A percentile compares a stretch with the other conserved stretches of the same genome.
Evolutionary conservation across 2,329 filamentous ascomycete species (phyloP).

Genomic region (Coniosporium tulheliwenetii): DNA sequence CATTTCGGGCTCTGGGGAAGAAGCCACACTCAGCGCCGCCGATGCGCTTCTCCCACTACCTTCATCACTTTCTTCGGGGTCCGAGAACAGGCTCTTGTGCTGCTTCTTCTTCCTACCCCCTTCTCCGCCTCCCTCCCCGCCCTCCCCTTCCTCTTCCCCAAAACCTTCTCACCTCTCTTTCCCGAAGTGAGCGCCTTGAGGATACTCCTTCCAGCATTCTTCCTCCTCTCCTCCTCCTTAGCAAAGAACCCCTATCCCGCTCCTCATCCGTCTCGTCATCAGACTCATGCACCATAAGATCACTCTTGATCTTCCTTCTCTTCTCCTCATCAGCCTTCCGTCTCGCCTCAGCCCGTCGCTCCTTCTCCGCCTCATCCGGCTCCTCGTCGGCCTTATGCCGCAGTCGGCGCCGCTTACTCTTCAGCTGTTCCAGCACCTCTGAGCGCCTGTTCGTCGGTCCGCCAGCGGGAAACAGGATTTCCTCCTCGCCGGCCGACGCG

Average conservation of each 20-base stretch:
- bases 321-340: slow-evolving; percentile 62
- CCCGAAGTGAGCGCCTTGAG: slow-evolving; percentile 31
- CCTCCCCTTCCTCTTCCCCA: slow-evolving; percentile 18
- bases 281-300: slow-evolving; percentile 62
- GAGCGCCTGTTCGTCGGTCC: slow-evolving; percentile 43
- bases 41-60: not conserved
- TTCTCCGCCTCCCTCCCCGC: slow-evolving; percentile 9
- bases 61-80: slow-evolving; percentile 9
- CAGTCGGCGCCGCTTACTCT: slow-evolving; percentile 45
- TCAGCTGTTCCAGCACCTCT: slow-evolving; percentile 41
- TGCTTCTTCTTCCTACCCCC: slow-evolving; percentile 11
- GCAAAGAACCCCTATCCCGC: slow-evolving; percentile 61
- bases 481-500: slow-evolving; percentile 36
- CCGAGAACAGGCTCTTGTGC: slow-evolving; percentile 1
- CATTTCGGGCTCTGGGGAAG: not conserved
- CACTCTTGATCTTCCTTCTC: slow-evolving; percentile 66
- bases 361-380: slow-evolving; percentile 43
- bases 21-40: too few relatives aligned
- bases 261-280: slow-evolving; percentile 84
- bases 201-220: slow-evolving; percentile 35
- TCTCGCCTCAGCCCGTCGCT: slow-evolving; percentile 44
- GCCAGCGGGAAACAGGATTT: slow-evolving; percentile 52
- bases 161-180: slow-evolving; percentile 10
- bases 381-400: slow-evolving; percentile 34
- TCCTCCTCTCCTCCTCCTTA: slow-evolving; percentile 52